These are phyloP conservation scores for Avicennia marina DNA, from an alignment of 257 asterid genomes.

Conservation along the genomic window DNA sequence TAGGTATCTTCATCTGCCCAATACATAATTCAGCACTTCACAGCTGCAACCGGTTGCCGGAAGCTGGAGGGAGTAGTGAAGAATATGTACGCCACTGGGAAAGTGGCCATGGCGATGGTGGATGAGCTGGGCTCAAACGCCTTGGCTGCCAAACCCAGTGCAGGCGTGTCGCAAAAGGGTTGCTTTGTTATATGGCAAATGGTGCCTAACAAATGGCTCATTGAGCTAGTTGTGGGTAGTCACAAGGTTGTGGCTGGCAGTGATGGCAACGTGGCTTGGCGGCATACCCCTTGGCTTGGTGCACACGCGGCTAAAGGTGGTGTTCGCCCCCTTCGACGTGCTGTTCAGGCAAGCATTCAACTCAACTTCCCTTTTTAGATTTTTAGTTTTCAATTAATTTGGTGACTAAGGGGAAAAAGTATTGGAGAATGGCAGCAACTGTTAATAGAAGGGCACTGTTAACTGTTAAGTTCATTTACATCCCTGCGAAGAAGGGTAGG, in stretches of 20 bases:
- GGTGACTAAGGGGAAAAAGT: too few relatives aligned
- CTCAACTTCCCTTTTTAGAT: background rate
- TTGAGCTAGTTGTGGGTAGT: constrained; percentile 66
- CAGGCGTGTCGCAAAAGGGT: constrained; percentile 46
- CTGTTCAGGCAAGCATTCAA: constrained; percentile 62
- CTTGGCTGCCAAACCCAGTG: too few relatives aligned
- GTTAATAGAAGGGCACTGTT: too few relatives aligned
- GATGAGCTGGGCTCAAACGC: constrained; percentile 36
- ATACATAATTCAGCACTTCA: constrained; percentile 78
- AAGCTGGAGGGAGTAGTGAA: constrained; percentile 52
- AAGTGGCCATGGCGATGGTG: constrained; percentile 59
- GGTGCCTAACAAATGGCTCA: constrained; percentile 71
- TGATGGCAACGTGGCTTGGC: constrained; percentile 86
- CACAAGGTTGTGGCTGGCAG: constrained; percentile 81
- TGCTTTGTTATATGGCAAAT: constrained; percentile 91
- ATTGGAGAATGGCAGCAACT: too few relatives aligned
- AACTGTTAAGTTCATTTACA: too few relatives aligned
- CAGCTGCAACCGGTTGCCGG: constrained; percentile 78
- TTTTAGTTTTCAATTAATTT: background rate
- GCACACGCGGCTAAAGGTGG: constrained; percentile 83
- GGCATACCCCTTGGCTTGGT: constrained; percentile 85
- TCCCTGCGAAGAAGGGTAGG: too few relatives aligned
- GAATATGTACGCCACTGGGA: constrained; percentile 71
- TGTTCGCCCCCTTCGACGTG: constrained; percentile 74
- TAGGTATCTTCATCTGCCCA: constrained; percentile 77